A percentile compares a stretch with the other conserved stretches of the same genome.
Conservation (phyloP, 495 filamentous ascomycete species). For the Aspergillus egyptiacus region DNA sequence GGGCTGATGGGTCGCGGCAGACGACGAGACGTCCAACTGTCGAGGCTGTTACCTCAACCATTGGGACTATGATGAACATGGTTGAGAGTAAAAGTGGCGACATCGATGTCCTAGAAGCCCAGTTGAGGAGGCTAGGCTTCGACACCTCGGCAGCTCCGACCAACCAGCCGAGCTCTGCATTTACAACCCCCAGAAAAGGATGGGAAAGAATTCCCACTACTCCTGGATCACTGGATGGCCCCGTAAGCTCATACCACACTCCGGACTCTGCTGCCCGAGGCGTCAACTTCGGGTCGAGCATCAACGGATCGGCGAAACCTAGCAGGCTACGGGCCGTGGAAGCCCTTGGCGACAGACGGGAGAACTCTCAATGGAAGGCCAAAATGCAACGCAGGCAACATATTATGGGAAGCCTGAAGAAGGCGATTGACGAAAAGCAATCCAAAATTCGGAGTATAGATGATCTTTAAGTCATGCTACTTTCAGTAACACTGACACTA, state of each 20-base stretch:
- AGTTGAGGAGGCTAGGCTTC: slow-evolving; percentile 67
- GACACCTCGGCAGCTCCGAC: slow-evolving; percentile 35
- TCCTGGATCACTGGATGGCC: slow-evolving; percentile 34
- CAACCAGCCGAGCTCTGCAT: slow-evolving; percentile 56
- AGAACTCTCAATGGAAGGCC: slow-evolving; percentile 52
- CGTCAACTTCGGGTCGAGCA: slow-evolving; percentile 38
- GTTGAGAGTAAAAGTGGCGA: slow-evolving; percentile 80
- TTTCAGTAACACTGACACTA: no score
- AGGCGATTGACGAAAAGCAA: slow-evolving; percentile 35
- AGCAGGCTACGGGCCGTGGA: slow-evolving; percentile 40
- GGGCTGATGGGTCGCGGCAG: slow-evolving; percentile 25
- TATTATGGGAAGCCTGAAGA: slow-evolving; percentile 42
- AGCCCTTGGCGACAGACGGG: slow-evolving; percentile 39
- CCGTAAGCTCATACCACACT: slow-evolving; percentile 47
- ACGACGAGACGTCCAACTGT: slow-evolving; percentile 63
- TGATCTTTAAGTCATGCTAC: slow-evolving; percentile 25
- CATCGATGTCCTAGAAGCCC: slow-evolving; percentile 79
- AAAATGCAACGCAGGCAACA: slow-evolving; percentile 51
- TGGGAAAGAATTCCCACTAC: slow-evolving; percentile 33
- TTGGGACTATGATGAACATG: slow-evolving; percentile 88
- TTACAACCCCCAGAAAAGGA: slow-evolving; percentile 50
- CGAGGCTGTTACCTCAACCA: slow-evolving; percentile 85
- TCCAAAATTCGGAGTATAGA: slow-evolving; percentile 32
- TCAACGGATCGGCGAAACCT: slow-evolving; percentile 42
- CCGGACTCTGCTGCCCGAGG: slow-evolving; percentile 45